A percentile compares a stretch with the other conserved stretches of the same genome.
Conservation (phyloP, 2,329 filamentous ascomycete species). For the Phyllosticta citrichinensis region DNA sequence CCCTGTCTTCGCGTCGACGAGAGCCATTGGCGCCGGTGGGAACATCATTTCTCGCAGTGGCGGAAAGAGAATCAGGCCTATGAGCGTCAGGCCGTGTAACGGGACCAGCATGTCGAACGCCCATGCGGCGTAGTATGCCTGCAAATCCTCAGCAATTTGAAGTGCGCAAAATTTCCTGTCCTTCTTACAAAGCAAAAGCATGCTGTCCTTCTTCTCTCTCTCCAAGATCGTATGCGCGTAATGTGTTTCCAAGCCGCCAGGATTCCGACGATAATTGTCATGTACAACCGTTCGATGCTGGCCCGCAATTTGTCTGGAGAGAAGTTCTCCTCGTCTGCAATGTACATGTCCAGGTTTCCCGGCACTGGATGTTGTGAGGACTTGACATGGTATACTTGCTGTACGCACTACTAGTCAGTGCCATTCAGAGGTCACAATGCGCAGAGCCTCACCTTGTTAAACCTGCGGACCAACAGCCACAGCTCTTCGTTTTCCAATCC, state of each 20-base stretch:
- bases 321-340: conserved; percentile 74
- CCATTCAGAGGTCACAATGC: neutral
- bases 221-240: conserved; percentile 68
- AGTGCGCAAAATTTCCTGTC: neutral
- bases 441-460: conserved; percentile 53
- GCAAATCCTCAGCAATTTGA: neutral
- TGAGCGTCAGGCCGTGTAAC: conserved; percentile 45
- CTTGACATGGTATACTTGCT: conserved; percentile 62
- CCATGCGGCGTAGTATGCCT: conserved; percentile 57
- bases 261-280: conserved; percentile 61
- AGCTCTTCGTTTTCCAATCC: conserved; percentile 63
- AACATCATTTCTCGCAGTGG: conserved; percentile 55
- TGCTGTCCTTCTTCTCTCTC: conserved; percentile 58
- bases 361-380: conserved; percentile 50
- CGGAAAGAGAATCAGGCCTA: conserved; percentile 58
- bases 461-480: conserved; percentile 61
- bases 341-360: conserved; percentile 67
- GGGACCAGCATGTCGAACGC: conserved; percentile 60
- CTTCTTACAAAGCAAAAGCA: conserved; percentile 48
- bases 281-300: conserved; percentile 71
- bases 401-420: neutral
- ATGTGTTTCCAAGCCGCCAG: conserved; percentile 63
- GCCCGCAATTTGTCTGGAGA: conserved; percentile 73
- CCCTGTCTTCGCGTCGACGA: conserved; percentile 60
- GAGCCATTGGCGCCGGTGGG: conserved; percentile 64